Evolutionary conservation across 2,329 filamentous ascomycete genomes (phyloP), one percentile per base, ranked within the genome.

Genomic region (Immersiporthe knoxdaviesiana): DNA sequence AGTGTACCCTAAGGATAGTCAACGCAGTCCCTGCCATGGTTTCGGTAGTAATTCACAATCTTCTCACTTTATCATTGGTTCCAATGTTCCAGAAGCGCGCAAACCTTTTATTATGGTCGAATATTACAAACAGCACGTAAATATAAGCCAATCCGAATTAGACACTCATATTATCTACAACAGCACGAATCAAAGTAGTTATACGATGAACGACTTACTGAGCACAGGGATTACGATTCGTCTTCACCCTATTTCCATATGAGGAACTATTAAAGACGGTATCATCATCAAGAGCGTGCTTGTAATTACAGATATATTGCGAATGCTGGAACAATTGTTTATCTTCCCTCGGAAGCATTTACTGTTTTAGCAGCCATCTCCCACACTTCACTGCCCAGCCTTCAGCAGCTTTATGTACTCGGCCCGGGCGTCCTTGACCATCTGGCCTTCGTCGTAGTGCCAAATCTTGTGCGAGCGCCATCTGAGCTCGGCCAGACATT

Each of bases 401-500:
- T 56, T 32, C 27, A 56, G 14, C 52, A 56, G 18, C 32, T 39
- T 60, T n/a, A 10, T 39, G 16, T 60, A 39, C 35, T 60, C 59
- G n/a, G 39, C 24, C n/a, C 24, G 24, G 10, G 39, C 74, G 30
- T 75, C 69, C 24, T 65, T 39, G 37, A 78, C 70, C 79, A 82
- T 81, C 0, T 24, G 72, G 0, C 78, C 75, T 2, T 79, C 68
- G 72, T 82, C 77, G 71, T 77, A 79, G 58, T 79, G 69, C 81
- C 81, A 83, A 11, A 82, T 75, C 27, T 72, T 72, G 63, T 77
- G 74, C 27, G 79, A 79, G 32, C 76, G 73, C 24, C 68, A 61
- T 18, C 77, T 76, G 44, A 83, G 79, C 68, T 82, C 81, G 1
- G 72, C 69, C 18, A 76, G 77, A 65, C 80, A 82, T 69, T 78